phyloP scores from a whole-genome alignment of 1,284 basidiomycete species.

The Papiliotrema fonsecae region DNA sequence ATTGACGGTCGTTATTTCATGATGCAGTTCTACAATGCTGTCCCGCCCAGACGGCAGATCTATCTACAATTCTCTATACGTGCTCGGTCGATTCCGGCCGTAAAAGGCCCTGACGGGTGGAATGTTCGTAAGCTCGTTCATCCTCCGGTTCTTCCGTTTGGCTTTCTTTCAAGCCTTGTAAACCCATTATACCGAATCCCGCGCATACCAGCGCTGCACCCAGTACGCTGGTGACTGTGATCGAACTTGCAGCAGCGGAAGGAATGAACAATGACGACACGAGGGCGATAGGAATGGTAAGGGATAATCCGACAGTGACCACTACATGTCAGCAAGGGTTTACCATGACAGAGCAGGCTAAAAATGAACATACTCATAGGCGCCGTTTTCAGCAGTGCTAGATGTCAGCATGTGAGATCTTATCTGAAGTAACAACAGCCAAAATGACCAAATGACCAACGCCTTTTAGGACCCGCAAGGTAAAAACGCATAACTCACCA shows the following conservation, averaged over 20 bases:
- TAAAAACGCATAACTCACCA: slow-evolving; percentile 18
- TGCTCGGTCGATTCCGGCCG: no score
- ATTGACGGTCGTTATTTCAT: no score
- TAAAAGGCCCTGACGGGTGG: no score
- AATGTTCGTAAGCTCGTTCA: no score
- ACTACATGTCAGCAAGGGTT: slow-evolving; percentile 48
- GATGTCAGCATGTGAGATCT: slow-evolving; percentile 2
- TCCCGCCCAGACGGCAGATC: no score
- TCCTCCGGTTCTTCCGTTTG: slow-evolving; percentile 11
- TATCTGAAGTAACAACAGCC: not conserved
- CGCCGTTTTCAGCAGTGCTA: slow-evolving; percentile 48
- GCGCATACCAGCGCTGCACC: slow-evolving; percentile 58
- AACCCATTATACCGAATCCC: slow-evolving; percentile 49
- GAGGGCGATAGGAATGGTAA: slow-evolving; percentile 68
- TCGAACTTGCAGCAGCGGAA: slow-evolving; percentile 29
- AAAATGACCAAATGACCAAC: no score
- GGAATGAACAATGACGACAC: slow-evolving; percentile 41
- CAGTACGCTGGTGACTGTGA: slow-evolving; percentile 57
- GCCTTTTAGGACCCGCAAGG: no score
- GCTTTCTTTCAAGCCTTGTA: slow-evolving; percentile 39
- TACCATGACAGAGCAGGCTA: not conserved
- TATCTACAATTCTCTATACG: no score
- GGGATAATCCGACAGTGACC: slow-evolving; percentile 85
- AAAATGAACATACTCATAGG: not conserved
- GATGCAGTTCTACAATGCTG: no score